Evolutionary conservation across 1,139 yeast genomes (phyloP).

Genomic region (Petasospora fabianii): DNA sequence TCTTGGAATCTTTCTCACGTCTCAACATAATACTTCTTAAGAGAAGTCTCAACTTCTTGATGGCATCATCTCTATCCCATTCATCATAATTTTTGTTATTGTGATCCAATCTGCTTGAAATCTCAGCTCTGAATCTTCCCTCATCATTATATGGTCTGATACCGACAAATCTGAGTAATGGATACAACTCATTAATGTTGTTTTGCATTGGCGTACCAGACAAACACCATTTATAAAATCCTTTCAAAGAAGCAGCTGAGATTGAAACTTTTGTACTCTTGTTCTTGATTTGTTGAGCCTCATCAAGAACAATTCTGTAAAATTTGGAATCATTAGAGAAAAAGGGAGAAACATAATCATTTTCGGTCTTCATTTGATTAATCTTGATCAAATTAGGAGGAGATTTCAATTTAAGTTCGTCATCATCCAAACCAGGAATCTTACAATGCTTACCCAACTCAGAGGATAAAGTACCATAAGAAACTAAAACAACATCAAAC

Average conservation of each 20-base stretch:
- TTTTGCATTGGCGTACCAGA: constrained; percentile 98
- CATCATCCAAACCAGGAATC: constrained; percentile 12
- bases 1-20: constrained; percentile 66
- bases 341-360: constrained; percentile 61
- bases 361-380: constrained; percentile 28
- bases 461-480: constrained; percentile 66
- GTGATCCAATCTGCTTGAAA: constrained; percentile 52
- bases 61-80: constrained; percentile 36
- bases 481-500: constrained; percentile 74
- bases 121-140: constrained; percentile 51
- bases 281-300: constrained; percentile 87
- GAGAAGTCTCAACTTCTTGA: constrained; percentile 67
- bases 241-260: constrained; percentile 56
- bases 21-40: constrained; percentile 75
- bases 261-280: constrained; percentile 62
- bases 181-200: constrained; percentile 71
- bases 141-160: constrained; percentile 68
- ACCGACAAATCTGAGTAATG: constrained; percentile 67
- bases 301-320: constrained; percentile 77
- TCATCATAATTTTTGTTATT: constrained; percentile 30
- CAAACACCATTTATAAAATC: constrained; percentile 68
- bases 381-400: constrained; percentile 36
- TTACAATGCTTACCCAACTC: constrained; percentile 63
- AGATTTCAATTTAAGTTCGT: constrained; percentile 30
- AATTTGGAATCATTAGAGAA: constrained; percentile 49